Conservation (phyloP, 139 green algal genomes). For the Spirogloea muscicola region DNA sequence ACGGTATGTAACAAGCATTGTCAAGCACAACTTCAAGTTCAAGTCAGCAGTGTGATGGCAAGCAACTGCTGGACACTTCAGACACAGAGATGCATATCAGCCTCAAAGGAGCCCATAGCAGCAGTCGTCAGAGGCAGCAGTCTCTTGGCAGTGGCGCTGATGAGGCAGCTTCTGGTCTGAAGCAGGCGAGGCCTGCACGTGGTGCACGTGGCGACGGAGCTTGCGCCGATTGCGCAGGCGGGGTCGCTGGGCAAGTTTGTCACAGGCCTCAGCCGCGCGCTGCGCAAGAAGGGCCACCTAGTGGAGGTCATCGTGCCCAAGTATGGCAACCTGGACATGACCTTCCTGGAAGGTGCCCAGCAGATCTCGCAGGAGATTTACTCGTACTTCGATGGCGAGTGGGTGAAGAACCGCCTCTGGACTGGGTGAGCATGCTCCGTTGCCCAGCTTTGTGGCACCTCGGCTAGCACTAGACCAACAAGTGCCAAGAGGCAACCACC, state of each 20-base stretch:
- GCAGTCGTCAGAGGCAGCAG: neutral
- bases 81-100: too few species aligned
- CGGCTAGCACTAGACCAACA: too few species aligned
- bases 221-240: slow-evolving; percentile 19
- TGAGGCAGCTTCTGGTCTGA: neutral
- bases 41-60: too few species aligned
- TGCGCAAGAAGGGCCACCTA: slow-evolving; percentile 28
- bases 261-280: slow-evolving; percentile 11
- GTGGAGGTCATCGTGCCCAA: slow-evolving; percentile 41
- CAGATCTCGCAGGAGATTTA: slow-evolving; percentile 1
- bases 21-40: too few species aligned
- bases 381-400: slow-evolving; percentile 28
- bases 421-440: slow-evolving; percentile 27
- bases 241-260: slow-evolving; percentile 12
- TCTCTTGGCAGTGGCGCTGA: neutral
- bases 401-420: slow-evolving; percentile 32
- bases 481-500: too few species aligned
- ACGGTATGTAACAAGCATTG: neutral
- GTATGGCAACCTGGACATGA: slow-evolving; percentile 28
- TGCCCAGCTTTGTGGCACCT: too few species aligned
- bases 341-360: slow-evolving; percentile 13
- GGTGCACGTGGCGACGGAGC: slow-evolving; percentile 34
- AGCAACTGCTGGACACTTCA: too few species aligned
- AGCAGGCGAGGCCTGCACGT: neutral
- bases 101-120: too few species aligned